Conservation (phyloP, 2,329 filamentous ascomycete species). For the Scopulariopsis brevicaulis region DNA sequence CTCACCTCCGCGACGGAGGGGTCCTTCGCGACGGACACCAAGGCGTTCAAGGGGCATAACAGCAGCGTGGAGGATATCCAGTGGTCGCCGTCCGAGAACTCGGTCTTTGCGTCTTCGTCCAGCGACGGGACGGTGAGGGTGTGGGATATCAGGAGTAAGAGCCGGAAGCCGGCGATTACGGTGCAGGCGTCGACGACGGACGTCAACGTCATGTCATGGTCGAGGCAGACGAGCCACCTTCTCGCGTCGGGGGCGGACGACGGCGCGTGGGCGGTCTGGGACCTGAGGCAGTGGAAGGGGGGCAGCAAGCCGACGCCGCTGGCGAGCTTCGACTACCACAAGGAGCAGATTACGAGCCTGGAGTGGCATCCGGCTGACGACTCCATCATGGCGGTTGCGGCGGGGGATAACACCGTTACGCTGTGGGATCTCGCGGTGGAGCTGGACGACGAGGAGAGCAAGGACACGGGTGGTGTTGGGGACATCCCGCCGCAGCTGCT, state of each 20-base stretch:
- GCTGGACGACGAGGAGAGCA: conserved; percentile 92
- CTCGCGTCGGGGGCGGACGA: conserved; percentile 90
- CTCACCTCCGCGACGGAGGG: conserved; percentile 76
- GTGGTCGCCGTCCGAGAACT: conserved; percentile 88
- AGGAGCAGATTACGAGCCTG: conserved; percentile 88
- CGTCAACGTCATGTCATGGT: conserved; percentile 97
- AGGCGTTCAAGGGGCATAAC: conserved; percentile 73
- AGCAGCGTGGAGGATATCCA: conserved; percentile 89
- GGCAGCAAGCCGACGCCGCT: conserved; percentile 61
- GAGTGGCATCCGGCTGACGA: conserved; percentile 98
- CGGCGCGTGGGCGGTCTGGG: conserved; percentile 92
- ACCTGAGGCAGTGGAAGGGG: conserved; percentile 84
- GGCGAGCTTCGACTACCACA: conserved; percentile 92
- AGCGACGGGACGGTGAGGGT: conserved; percentile 91
- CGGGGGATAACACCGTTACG: conserved; percentile 87
- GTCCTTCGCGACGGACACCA: conserved; percentile 77
- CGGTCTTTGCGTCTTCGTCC: conserved; percentile 89
- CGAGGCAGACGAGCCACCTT: conserved; percentile 73
- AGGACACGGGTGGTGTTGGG: conserved; percentile 72
- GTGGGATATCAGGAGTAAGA: conserved; percentile 91
- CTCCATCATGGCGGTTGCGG: conserved; percentile 85
- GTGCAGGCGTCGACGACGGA: conserved; percentile 76
- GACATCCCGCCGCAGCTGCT: conserved; percentile 90
- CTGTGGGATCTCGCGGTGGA: conserved; percentile 96
- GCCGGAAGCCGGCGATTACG: conserved; percentile 74